A percentile compares a stretch with the other conserved stretches of the same genome.
Conservation (phyloP, 2,329 filamentous ascomycete genomes). For the Chaetomium sp. region DNA sequence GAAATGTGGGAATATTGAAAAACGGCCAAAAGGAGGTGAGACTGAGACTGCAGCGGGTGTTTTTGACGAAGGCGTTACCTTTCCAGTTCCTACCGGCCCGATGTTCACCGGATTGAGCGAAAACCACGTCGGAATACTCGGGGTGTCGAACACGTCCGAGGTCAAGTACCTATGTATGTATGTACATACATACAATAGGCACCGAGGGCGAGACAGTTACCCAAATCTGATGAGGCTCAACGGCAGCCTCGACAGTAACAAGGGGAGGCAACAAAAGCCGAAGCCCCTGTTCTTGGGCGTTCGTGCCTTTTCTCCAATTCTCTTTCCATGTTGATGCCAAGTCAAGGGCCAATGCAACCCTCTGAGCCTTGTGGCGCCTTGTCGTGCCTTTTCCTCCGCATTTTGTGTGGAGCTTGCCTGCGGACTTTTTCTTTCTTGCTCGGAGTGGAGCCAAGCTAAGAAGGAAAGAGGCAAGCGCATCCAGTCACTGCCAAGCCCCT, state of each 20-base stretch:
- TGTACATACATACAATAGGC: background rate
- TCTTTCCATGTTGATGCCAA: background rate
- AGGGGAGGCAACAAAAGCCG: constrained; percentile 6
- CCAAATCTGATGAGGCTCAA: constrained; percentile 13
- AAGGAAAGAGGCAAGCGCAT: constrained; percentile 1
- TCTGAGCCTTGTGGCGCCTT: background rate
- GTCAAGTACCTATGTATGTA: too few species aligned
- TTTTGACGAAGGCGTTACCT: constrained; percentile 1
- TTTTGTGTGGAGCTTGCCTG: background rate
- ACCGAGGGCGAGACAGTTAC: background rate
- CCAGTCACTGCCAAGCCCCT: constrained; percentile 17
- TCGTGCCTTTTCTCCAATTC: constrained; percentile 1
- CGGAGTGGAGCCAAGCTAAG: constrained; percentile 16
- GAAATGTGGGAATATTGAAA: constrained; percentile 19
- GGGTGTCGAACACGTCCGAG: background rate
- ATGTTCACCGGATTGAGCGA: background rate
- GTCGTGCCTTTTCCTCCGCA: constrained; percentile 13
- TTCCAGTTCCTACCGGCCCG: background rate
- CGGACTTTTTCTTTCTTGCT: constrained; percentile 12
- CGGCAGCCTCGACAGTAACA: constrained; percentile 1
- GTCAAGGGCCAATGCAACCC: constrained; percentile 2
- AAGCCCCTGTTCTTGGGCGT: background rate
- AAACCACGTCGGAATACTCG: background rate
- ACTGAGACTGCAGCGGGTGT: background rate
- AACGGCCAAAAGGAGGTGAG: background rate